Base-by-base conservation (phyloP, 805 yeast genomes). In the Saccharomycopsis javanensis region DNA sequence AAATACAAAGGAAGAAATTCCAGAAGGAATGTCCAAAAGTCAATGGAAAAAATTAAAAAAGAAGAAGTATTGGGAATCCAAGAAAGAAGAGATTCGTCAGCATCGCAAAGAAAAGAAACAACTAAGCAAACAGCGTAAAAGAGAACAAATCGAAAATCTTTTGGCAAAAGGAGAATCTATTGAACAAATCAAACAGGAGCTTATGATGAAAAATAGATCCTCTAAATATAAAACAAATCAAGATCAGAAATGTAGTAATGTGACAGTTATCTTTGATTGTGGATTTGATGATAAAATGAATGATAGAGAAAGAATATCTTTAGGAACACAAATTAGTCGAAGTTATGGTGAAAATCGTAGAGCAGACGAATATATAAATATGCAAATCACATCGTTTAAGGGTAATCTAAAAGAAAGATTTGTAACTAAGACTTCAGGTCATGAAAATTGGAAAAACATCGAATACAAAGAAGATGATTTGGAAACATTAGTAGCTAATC, bases 231-330 rank as follows among this genome's bases (percentile, higher is more conserved):
- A 67, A 38, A 63, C 63, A 4, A 71, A 71, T 55, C 62, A 71
- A 23, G 71, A 73, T 13, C 90, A 84, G 65, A 63, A 61, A 1
- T 70, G 70, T 11, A 74, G 82, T 1, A 81, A 78, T 0, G 76
- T 82, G 6, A 71, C 68, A 5, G 74, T 91, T 28, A 72, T 91
- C n/a, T 66, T 91, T 61, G 99, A 92, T 70, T 92, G 99, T 71
- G 86, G 79, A 15, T 92, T 92, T 69, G 98, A 94, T 66, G 94
- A 87, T 50, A 66, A 86, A 65, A 94, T 94, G 99, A 80, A 78
- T 37, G 87, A 83, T 18, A 84, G 83, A 60, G 86, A 83, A 63
- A 69, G 75, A 18, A 79, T 79, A 1, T 87, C 96, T 20, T 70
- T 92, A 66, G 79, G 89, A 5, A 79, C 82, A 54, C 99, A 92